Percentiles rank a stretch among this genome's conserved stretches.
Evolutionary conservation across 805 yeast species (phyloP).

Genomic region (Ogataea pilisensis): DNA sequence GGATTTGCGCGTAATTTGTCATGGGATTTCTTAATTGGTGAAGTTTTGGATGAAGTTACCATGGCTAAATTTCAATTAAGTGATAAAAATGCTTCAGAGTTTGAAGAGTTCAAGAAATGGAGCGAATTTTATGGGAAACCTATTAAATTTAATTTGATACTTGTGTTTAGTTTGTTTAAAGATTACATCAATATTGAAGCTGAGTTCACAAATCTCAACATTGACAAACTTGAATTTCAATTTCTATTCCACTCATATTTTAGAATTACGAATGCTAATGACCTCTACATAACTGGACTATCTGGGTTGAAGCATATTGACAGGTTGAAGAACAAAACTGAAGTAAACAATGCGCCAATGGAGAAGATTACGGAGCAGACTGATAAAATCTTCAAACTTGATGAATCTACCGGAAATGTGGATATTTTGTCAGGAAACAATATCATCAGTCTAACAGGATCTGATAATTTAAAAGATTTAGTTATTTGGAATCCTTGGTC

Average conservation of each 20-base stretch:
- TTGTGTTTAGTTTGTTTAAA: slow-evolving; percentile 8
- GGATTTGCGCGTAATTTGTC: slow-evolving; percentile 20
- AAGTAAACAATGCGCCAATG: slow-evolving; percentile 11
- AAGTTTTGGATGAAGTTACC: slow-evolving; percentile 13
- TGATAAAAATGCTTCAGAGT: slow-evolving; percentile 1
- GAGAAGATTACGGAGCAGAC: slow-evolving; percentile 11
- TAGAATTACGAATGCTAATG: slow-evolving; percentile 13
- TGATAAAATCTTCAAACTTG: slow-evolving; percentile 11
- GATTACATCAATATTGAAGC: slow-evolving; percentile 4
- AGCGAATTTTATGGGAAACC: slow-evolving; percentile 8
- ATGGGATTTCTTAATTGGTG: slow-evolving; percentile 19
- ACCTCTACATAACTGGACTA: slow-evolving; percentile 19
- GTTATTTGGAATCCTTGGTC: slow-evolving; percentile 23
- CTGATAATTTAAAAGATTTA: slow-evolving; percentile 11
- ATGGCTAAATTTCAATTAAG: slow-evolving; percentile 12
- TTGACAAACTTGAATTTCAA: slow-evolving; percentile 16
- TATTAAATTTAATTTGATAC: slow-evolving; percentile 11
- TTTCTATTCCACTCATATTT: slow-evolving; percentile 20
- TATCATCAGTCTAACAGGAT: slow-evolving; percentile 10
- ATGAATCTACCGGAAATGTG: slow-evolving; percentile 2
- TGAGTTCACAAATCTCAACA: slow-evolving; percentile 9
- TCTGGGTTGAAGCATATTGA: slow-evolving; percentile 12
- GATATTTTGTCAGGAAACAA: slow-evolving; percentile 17
- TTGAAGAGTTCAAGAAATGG: slow-evolving; percentile 13
- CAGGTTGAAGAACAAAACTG: slow-evolving; percentile 7